Evolutionary conservation across 2,329 filamentous ascomycete genomes (phyloP), one percentile per base, ranked within the genome.

Genomic region (Achaetomium macrosporum): DNA sequence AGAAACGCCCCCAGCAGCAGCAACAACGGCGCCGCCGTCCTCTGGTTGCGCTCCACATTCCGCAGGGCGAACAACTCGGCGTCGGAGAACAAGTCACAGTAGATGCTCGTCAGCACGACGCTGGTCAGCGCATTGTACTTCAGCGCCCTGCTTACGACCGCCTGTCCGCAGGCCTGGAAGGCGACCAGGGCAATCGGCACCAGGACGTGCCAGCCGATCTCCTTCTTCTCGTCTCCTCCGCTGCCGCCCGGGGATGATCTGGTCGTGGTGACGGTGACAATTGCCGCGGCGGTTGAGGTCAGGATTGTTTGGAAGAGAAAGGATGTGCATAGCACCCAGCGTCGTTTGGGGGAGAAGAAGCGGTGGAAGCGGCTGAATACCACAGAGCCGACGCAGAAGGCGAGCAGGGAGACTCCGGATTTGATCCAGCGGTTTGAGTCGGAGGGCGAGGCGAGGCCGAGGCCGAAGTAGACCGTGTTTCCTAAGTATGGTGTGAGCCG

Each of bases 41-140:
- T 67, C 17, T 76, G 71, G 57, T 81, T 80, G 31, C 78, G 65
- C 64, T 80, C 76, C 6, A 66, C 65, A 54, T 81, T 81, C 39
- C 65, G 57, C 9, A 64, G 44, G 1, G 67, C 65, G 35, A 81
- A 76, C 3, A 81, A 61, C 20, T 74, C 67, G 31, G 71, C 69
- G 52, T 90, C 86, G 1, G 83, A 86, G 60, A 89, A 89, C 17
- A 92, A 64, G 65, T 92, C 88, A 64, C 87, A 90, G 71, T 91
- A 92, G 57, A 88, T 83, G 65, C 85, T 90, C 1, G 88, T 92
- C 54, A 93, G 69, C 3, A 91, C 88, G 15, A 90, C 87, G 56
- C 85, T 90, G 0, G 87, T 90, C 17, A 92, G 71, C 2, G 83
- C 81, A 53, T 82, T 83, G 64, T 84, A 85, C 61, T 83, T 78